Evolutionary conservation across 2,329 filamentous ascomycete species (phyloP).

Genomic region (Ustilaginoidea virens): DNA sequence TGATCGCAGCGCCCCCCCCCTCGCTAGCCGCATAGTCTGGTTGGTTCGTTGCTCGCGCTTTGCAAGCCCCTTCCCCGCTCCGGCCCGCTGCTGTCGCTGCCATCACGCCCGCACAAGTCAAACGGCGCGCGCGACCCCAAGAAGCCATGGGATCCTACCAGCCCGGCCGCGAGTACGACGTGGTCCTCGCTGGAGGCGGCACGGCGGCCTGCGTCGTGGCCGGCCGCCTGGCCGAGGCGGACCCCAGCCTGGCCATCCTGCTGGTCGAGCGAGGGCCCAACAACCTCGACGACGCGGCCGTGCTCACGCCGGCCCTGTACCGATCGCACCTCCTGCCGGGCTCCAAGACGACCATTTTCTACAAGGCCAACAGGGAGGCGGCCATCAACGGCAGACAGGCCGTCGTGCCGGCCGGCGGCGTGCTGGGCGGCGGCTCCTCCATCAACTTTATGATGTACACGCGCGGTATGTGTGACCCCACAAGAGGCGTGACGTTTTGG

Average conservation of each 20-base stretch:
- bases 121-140: too few relatives aligned
- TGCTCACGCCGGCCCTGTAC: conserved; percentile 11
- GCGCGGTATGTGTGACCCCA: conserved; percentile 6
- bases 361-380: conserved; percentile 10
- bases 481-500: not conserved
- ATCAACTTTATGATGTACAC: conserved; percentile 19
- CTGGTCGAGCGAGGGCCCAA: conserved; percentile 14
- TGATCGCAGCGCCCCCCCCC: too few relatives aligned
- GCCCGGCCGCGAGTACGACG: conserved; percentile 8
- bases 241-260: conserved; percentile 12
- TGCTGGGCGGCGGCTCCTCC: conserved; percentile 17
- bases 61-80: too few relatives aligned
- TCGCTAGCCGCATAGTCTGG: too few relatives aligned
- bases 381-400: conserved; percentile 10
- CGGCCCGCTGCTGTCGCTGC: too few relatives aligned
- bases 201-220: conserved; percentile 13
- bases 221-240: conserved; percentile 11
- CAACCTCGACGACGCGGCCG: conserved; percentile 11
- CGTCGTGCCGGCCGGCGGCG: conserved; percentile 11
- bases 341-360: conserved; percentile 10
- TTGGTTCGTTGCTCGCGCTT: too few relatives aligned
- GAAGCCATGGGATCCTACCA: conserved; percentile 7
- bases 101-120: too few relatives aligned
- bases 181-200: conserved; percentile 13
- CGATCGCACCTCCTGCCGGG: conserved; percentile 8